These are phyloP conservation scores for Scolecobasidium constrictum DNA, from an alignment of 2,329 filamentous ascomycete genomes.

Conservation along the genomic window DNA sequence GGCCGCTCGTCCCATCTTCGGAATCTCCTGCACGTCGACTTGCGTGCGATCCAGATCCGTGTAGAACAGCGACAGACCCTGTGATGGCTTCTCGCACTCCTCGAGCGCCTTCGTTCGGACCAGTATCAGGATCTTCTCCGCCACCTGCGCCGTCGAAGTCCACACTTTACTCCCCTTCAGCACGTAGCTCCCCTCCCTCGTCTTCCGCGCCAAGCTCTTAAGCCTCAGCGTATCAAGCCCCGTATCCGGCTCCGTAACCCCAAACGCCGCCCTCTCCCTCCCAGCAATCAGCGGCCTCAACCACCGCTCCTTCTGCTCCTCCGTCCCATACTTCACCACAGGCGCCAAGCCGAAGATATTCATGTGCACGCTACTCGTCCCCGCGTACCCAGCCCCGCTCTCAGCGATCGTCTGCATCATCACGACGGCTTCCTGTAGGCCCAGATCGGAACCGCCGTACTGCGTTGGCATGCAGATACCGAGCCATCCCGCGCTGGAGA, in stretches of 20 bases:
- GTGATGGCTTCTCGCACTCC: conserved; percentile 29
- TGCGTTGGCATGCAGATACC: conserved; percentile 33
- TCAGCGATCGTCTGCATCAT: conserved; percentile 40
- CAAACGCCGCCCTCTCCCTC: conserved; percentile 31
- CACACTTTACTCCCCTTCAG: conserved; percentile 33
- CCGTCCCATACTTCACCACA: conserved; percentile 32
- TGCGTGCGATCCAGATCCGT: conserved; percentile 27
- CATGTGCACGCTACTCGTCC: conserved; percentile 33
- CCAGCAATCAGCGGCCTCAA: conserved; percentile 29
- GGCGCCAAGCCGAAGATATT: conserved; percentile 38
- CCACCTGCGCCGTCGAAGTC: conserved; percentile 35
- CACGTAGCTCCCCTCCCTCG: conserved; percentile 26
- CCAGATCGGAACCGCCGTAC: conserved; percentile 32
- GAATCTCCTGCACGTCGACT: conserved; percentile 32
- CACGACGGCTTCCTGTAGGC: conserved; percentile 30
- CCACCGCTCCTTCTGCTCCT: conserved; percentile 31
- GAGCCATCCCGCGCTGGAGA: conserved; percentile 33
- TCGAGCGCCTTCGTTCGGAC: conserved; percentile 30
- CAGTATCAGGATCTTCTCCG: conserved; percentile 33
- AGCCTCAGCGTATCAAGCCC: conserved; percentile 33
- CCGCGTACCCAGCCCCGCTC: conserved; percentile 32
- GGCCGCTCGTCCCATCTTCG: conserved; percentile 34
- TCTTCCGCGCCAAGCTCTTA: conserved; percentile 23
- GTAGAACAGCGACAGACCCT: conserved; percentile 35
- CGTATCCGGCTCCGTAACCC: conserved; percentile 32